Evolutionary conservation across 2,329 filamentous ascomycete species (phyloP).

Genomic region (Aspergillus sp.): DNA sequence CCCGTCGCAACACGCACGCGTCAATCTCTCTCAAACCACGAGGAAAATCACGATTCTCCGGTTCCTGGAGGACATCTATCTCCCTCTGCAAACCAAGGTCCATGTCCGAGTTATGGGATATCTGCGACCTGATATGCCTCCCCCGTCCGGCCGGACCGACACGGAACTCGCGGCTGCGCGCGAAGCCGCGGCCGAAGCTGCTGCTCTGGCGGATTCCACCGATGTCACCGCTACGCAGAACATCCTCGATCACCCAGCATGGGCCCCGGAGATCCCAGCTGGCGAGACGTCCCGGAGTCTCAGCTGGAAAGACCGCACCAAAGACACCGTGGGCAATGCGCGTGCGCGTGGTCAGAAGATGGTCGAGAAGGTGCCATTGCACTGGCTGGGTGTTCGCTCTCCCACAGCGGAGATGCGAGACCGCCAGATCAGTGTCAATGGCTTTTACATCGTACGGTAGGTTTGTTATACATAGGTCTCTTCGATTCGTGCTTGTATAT

Average conservation of each 20-base stretch:
- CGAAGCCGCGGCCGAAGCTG: conserved; percentile 35
- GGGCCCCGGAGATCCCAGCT: conserved; percentile 22
- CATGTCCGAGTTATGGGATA: conserved; percentile 24
- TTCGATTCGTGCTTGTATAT: conserved; percentile 14
- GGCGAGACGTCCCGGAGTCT: conserved; percentile 26
- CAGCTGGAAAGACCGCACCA: conserved; percentile 42
- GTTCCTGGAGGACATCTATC: conserved; percentile 24
- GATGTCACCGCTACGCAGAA: conserved; percentile 38
- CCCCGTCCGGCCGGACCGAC: conserved; percentile 9
- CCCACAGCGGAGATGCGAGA: conserved; percentile 46
- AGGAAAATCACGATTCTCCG: conserved; percentile 46
- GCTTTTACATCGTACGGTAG: conserved; percentile 39
- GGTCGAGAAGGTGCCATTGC: conserved; percentile 59
- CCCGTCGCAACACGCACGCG: conserved; percentile 48
- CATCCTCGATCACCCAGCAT: conserved; percentile 39
- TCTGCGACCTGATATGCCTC: conserved; percentile 12
- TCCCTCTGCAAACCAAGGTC: conserved; percentile 38
- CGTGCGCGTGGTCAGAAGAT: conserved; percentile 53
- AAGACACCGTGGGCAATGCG: conserved; percentile 51
- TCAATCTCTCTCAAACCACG: conserved; percentile 51
- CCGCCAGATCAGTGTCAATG: conserved; percentile 33
- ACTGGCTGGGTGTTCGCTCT: conserved; percentile 59
- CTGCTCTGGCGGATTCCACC: conserved; percentile 37
- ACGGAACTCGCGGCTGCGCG: conserved; percentile 34
- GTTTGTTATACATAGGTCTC: conserved; percentile 61